phyloP scores from a whole-genome alignment of 1,139 yeast genomes.

The Protomyces arabidopsidicola region DNA sequence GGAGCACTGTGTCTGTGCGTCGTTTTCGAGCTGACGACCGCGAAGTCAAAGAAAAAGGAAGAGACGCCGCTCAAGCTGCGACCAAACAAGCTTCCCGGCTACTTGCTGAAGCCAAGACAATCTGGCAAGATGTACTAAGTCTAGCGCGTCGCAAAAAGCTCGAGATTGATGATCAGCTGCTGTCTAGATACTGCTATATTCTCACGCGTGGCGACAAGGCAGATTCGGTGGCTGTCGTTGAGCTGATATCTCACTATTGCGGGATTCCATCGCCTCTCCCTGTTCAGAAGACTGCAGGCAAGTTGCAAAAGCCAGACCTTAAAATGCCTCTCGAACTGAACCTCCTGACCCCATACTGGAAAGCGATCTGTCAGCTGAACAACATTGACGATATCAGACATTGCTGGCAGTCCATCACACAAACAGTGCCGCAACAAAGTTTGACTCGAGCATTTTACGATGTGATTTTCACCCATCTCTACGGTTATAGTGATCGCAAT shows the following conservation, averaged over 20 bases:
- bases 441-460: not conserved
- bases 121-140: slow-evolving; percentile 15
- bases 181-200: slow-evolving; percentile 1
- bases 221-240: not conserved
- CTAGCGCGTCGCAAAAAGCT: slow-evolving; percentile 3
- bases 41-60: not conserved
- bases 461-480: not conserved
- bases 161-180: slow-evolving; percentile 3
- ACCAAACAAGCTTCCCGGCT: not conserved
- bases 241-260: not conserved
- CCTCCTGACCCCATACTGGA: not conserved
- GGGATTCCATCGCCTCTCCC: not conserved
- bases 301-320: not conserved
- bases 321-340: not conserved
- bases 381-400: not conserved
- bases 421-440: not conserved
- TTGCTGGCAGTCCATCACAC: not conserved
- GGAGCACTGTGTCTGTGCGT: not conserved
- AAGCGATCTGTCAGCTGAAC: not conserved
- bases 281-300: not conserved
- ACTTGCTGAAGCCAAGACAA: not conserved
- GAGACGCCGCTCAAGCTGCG: not conserved
- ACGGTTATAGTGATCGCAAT: not conserved
- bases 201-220: not conserved
- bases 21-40: not conserved